Base-by-base conservation (phyloP, 768 basidiomycete genomes). In the Cytidiella melzeri region DNA sequence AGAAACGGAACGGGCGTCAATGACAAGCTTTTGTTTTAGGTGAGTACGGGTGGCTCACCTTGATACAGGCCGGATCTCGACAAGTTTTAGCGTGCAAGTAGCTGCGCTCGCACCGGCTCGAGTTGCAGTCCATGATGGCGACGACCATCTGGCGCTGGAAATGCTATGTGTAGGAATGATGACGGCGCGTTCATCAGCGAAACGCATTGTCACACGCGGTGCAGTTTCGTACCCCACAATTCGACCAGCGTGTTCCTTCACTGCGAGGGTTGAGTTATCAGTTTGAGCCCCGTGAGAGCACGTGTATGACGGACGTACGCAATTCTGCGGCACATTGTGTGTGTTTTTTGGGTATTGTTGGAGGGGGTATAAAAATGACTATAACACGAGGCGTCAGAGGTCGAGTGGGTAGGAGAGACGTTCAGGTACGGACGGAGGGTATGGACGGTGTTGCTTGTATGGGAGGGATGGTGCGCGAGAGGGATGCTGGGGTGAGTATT, bases 121-220 rank as follows among this genome's bases (percentile, higher is more conserved):
- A 80, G 62, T 80, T 79, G 69, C 87, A 89, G 62, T 89, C 87
- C 65, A 82, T 70, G 65, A 89, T 84, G 45, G 84, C 86, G 43
- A 81, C 70, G 51, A 89, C 75, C 34, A 81, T 64, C 54, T 87
- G 86, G 45, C 86, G 80, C 65, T 88, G 87, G 61, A 88, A 89
- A 63, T 89, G 87, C 87, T 89, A 54, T 7, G 15, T 7, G 30
- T 34, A 7, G 30, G 30, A 15, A 7, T 7, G 9, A 15, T 21
- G 48, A 40, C 15, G 42, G 28, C 18, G 28, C 41, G 30, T 40
- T 50, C 15, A 47, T 53, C 52, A 53, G 40, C 30, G n/a, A 15
- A 5, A 19, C n/a, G n/a, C n/a, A 25, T 30, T 28, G 30, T 30
- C 52, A 49, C 46, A 41, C 37, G 52, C 47, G 19, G 27, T 36